Percentiles rank a stretch among this genome's conserved stretches.
Conservation (phyloP, 2,329 filamentous ascomycete genomes). For the Neoascochyta sp. region DNA sequence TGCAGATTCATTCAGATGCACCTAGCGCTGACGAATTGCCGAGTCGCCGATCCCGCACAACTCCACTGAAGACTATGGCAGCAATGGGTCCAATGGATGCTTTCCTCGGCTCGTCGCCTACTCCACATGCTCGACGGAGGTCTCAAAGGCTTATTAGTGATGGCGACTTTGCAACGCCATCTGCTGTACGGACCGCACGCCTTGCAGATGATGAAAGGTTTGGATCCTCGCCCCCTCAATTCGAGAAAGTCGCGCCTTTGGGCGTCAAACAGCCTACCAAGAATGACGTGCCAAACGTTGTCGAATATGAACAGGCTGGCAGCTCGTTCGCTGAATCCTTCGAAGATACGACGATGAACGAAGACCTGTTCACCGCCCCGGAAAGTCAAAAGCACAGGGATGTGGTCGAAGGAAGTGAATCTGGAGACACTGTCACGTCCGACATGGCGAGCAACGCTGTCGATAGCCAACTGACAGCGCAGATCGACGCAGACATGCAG, state of each 20-base stretch:
- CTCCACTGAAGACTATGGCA: conserved; percentile 23
- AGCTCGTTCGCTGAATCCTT: conserved; percentile 19
- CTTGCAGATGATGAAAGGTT: conserved; percentile 23
- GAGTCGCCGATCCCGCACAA: conserved; percentile 17
- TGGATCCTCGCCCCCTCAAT: conserved; percentile 36
- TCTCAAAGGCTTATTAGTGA: conserved; percentile 25
- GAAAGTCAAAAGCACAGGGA: too few species aligned
- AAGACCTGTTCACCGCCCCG: conserved; percentile 18
- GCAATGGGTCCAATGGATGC: conserved; percentile 34
- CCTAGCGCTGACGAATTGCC: conserved; percentile 23
- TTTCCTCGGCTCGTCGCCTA: conserved; percentile 37
- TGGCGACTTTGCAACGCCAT: conserved; percentile 28
- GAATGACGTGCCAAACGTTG: too few species aligned
- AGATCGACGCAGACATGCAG: conserved; percentile 35
- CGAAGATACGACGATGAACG: conserved; percentile 34
- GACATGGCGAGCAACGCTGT: conserved; percentile 31
- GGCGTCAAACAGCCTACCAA: too few species aligned
- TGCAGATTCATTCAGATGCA: conserved; percentile 30
- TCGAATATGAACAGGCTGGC: conserved; percentile 14
- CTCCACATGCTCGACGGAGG: conserved; percentile 29
- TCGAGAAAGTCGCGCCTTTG: conserved; percentile 21
- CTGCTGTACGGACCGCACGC: conserved; percentile 21
- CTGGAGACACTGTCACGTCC: conserved; percentile 14
- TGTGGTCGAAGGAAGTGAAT: conserved; percentile 3
- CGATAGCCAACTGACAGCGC: conserved; percentile 33